These are phyloP conservation scores for Croton laevigatus DNA, from an alignment of 441 rosid genomes.

Conservation along the genomic window DNA sequence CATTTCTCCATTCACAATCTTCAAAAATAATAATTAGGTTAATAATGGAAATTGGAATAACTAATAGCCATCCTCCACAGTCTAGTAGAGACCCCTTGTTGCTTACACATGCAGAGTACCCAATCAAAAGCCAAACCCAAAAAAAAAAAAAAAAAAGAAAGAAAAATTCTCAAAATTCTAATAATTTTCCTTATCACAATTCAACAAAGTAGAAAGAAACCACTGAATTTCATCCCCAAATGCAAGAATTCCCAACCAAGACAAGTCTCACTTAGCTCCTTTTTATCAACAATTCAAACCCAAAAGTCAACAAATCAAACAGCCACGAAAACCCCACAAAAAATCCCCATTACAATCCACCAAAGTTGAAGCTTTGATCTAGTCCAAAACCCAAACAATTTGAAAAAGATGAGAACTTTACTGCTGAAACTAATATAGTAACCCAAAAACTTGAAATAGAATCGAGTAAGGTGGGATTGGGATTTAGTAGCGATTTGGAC, in stretches of 20 bases:
- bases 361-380: slow-evolving; percentile 38
- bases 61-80: slow-evolving; percentile 57
- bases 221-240: slow-evolving; percentile 27
- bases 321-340: slow-evolving; percentile 14
- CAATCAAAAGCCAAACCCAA: slow-evolving; percentile 21
- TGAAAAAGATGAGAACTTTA: slow-evolving; percentile 12
- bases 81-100: slow-evolving; percentile 57
- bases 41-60: slow-evolving; percentile 8
- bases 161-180: slow-evolving; percentile 33
- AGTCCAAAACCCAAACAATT: slow-evolving; percentile 1
- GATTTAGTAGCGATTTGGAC: slow-evolving; percentile 15
- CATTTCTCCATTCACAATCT: slow-evolving; percentile 19
- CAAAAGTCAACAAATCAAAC: slow-evolving; percentile 35
- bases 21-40: slow-evolving; percentile 16
- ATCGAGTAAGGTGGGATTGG: slow-evolving; percentile 18
- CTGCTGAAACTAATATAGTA: slow-evolving; percentile 26
- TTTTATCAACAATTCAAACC: slow-evolving; percentile 38
- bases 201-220: slow-evolving; percentile 12
- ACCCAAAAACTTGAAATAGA: background rate
- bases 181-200: slow-evolving; percentile 31
- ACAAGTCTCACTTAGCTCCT: slow-evolving; percentile 23
- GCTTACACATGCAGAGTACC: slow-evolving; percentile 52
- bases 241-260: slow-evolving; percentile 28
- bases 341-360: slow-evolving; percentile 8
- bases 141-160: too few relatives aligned